These are phyloP conservation scores for Cryphonectria nitschkei DNA, from an alignment of 2,329 filamentous ascomycete species.

Conservation along the genomic window DNA sequence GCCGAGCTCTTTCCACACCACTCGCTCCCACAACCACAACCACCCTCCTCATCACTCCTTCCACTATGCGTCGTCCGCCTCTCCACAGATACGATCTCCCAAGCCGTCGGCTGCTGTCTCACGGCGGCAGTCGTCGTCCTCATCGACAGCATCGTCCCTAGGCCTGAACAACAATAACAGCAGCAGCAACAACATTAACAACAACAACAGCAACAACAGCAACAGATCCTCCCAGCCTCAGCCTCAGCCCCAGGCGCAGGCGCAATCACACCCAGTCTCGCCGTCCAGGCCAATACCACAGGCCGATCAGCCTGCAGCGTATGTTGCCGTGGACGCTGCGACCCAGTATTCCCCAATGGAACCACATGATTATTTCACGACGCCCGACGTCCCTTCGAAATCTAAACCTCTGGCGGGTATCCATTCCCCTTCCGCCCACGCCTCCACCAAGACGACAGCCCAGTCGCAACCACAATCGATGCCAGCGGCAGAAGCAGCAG, in stretches of 20 bases:
- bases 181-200: background rate
- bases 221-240: conserved; percentile 30
- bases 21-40: conserved; percentile 13
- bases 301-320: conserved; percentile 41
- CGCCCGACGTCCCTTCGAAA: conserved; percentile 15
- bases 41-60: conserved; percentile 30
- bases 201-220: background rate
- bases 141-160: conserved; percentile 40
- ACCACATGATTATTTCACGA: conserved; percentile 44
- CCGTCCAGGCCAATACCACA: conserved; percentile 33
- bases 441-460: conserved; percentile 9
- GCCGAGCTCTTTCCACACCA: conserved; percentile 45
- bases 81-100: conserved; percentile 47
- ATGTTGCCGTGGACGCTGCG: conserved; percentile 52
- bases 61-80: conserved; percentile 54
- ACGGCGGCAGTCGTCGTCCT: conserved; percentile 46
- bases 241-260: conserved; percentile 13
- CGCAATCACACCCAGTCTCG: conserved; percentile 33
- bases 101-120: conserved; percentile 47
- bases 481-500: background rate
- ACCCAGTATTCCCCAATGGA: conserved; percentile 56
- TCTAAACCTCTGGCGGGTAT: conserved; percentile 13
- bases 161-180: conserved; percentile 27
- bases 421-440: conserved; percentile 8
- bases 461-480: conserved; percentile 22